A percentile compares a stretch with the other conserved stretches of the same genome.
phyloP scores from a whole-genome alignment of 371 early-diverging fungal species.

The Circinella umbellata region DNA sequence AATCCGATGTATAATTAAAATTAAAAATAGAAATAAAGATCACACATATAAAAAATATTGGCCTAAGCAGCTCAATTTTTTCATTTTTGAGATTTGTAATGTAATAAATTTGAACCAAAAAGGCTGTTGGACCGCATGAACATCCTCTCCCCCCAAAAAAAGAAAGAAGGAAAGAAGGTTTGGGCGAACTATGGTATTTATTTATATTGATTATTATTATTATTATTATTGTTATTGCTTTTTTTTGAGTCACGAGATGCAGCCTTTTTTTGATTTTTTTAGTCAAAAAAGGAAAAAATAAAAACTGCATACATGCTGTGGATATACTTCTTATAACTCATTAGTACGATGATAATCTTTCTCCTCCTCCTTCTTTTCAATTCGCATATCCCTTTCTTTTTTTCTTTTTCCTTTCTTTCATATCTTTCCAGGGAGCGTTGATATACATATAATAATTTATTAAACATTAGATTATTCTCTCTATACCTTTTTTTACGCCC shows the following conservation, averaged over 20 bases:
- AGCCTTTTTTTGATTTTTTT: background rate
- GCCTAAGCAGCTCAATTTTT: background rate
- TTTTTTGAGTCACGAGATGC: background rate
- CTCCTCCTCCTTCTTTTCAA: background rate
- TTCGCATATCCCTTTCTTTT: background rate
- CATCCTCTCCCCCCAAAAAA: too few relatives aligned
- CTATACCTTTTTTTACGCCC: background rate
- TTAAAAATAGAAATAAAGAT: background rate
- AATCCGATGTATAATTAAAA: too few relatives aligned
- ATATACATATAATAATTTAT: constrained; percentile 3
- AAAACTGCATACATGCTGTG: background rate
- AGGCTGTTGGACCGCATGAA: background rate
- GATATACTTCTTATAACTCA: background rate
- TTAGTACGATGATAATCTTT: background rate
- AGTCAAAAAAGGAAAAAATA: constrained; percentile 11
- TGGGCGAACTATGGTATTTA: too few relatives aligned
- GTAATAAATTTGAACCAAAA: background rate
- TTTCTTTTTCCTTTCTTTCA: constrained; percentile 1
- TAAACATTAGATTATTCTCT: constrained; percentile 16
- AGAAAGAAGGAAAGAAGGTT: too few relatives aligned
- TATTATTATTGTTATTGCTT: too few relatives aligned
- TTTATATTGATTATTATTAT: too few relatives aligned
- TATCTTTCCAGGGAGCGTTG: background rate
- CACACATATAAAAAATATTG: background rate
- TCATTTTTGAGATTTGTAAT: too few relatives aligned